Evolutionary conservation across 352 stramenopile genomes (phyloP).

Genomic region (Pseudoperonospora humuli): DNA sequence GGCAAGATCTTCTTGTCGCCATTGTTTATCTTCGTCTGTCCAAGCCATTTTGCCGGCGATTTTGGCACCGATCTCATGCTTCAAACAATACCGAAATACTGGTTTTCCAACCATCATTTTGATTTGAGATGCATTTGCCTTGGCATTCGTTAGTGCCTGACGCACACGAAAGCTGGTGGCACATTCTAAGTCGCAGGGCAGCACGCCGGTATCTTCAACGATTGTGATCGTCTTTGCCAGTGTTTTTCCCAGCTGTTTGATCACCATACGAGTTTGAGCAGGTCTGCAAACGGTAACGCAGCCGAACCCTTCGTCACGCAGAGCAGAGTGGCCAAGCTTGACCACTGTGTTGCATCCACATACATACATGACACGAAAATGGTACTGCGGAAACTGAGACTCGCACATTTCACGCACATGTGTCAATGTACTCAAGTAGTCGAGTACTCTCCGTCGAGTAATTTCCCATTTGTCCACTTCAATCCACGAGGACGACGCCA

Average conservation of each 20-base stretch:
- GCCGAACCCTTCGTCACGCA: slow-evolving; percentile 58
- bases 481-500: slow-evolving; percentile 68
- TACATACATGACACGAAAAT: slow-evolving; percentile 76
- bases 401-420: slow-evolving; percentile 78
- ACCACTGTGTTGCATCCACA: no score
- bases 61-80: slow-evolving; percentile 49
- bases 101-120: slow-evolving; percentile 71
- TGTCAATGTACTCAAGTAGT: slow-evolving; percentile 75
- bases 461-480: slow-evolving; percentile 84
- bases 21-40: slow-evolving; percentile 58
- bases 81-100: slow-evolving; percentile 52
- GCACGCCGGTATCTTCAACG: slow-evolving; percentile 60
- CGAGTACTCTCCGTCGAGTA: slow-evolving; percentile 57
- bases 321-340: slow-evolving; percentile 63
- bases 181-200: slow-evolving; percentile 57
- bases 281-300: no score
- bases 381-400: slow-evolving; percentile 46
- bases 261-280: slow-evolving; percentile 65
- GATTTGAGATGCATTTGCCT: slow-evolving; percentile 24
- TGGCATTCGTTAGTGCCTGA: slow-evolving; percentile 31
- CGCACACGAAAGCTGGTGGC: slow-evolving; percentile 59
- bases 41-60: slow-evolving; percentile 49
- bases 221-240: slow-evolving; percentile 53
- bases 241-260: slow-evolving; percentile 62
- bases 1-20: slow-evolving; percentile 47